phyloP scores from a whole-genome alignment of 1,284 basidiomycete species.

The Mycena sp. region DNA sequence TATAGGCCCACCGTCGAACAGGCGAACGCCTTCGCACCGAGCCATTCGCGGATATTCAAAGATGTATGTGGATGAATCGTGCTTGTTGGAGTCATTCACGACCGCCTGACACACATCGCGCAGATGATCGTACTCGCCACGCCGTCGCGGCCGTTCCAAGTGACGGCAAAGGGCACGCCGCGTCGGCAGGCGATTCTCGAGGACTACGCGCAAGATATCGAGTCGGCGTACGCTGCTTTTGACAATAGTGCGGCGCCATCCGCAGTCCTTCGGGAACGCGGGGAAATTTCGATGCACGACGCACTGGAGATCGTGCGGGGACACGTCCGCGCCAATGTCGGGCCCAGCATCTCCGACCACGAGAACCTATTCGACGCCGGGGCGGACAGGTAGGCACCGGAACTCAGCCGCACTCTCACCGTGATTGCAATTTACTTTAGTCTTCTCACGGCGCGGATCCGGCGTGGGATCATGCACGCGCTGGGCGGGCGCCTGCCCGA shows the following conservation, averaged over 20 bases:
- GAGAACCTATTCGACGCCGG: constrained; percentile 5
- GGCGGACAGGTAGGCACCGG: background rate
- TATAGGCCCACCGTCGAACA: constrained; percentile 45
- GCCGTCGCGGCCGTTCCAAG: constrained; percentile 13
- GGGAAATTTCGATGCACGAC: background rate
- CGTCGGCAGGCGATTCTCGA: constrained; percentile 11
- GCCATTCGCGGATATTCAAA: constrained; percentile 48
- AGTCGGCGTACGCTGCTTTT: background rate
- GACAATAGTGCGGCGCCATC: background rate
- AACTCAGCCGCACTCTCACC: background rate
- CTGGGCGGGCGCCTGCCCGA: background rate
- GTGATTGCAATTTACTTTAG: background rate
- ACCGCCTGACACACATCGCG: background rate
- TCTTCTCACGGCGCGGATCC: constrained; percentile 8
- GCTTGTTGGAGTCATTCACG: background rate
- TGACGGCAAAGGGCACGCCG: constrained; percentile 16
- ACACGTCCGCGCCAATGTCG: background rate
- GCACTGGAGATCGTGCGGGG: constrained; percentile 8
- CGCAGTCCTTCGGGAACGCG: background rate
- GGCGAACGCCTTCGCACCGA: constrained; percentile 45
- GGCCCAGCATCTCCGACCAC: background rate
- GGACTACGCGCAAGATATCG: constrained; percentile 13
- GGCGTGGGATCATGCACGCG: background rate
- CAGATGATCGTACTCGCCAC: constrained; percentile 18
- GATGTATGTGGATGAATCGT: constrained; percentile 35